Percentiles rank a stretch among this genome's conserved stretches.
These are phyloP conservation scores for Suhomyces tanzawaensis DNA, from an alignment of 805 yeast genomes.

Conservation along the genomic window DNA sequence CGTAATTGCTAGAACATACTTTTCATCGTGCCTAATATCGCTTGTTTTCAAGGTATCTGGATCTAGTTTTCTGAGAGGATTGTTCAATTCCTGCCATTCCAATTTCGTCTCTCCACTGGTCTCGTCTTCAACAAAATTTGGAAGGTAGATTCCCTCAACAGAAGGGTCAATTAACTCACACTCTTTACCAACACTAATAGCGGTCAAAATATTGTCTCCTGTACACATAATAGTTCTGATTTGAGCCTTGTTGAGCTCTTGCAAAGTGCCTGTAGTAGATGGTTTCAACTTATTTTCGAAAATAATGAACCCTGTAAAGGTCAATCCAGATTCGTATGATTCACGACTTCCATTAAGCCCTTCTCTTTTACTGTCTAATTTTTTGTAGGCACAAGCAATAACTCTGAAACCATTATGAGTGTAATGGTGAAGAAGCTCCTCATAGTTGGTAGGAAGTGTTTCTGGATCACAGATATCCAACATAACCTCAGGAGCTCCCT, in stretches of 20 bases:
- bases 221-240: constrained; percentile 94
- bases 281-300: constrained; percentile 88
- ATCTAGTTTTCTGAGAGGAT: constrained; percentile 58
- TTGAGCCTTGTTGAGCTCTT: constrained; percentile 60
- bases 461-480: constrained; percentile 68
- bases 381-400: constrained; percentile 85
- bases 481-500: constrained; percentile 98
- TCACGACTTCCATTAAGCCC: constrained; percentile 43
- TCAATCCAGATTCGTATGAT: constrained; percentile 64
- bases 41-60: constrained; percentile 56
- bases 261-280: constrained; percentile 60
- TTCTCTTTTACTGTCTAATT: constrained; percentile 18
- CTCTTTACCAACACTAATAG: constrained; percentile 87
- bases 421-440: constrained; percentile 71
- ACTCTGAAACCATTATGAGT: constrained; percentile 95
- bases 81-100: constrained; percentile 68
- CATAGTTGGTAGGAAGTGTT: constrained; percentile 71
- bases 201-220: constrained; percentile 94
- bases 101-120: constrained; percentile 37
- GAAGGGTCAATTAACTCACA: constrained; percentile 60
- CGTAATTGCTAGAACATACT: constrained; percentile 77
- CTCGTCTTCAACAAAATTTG: constrained; percentile 48
- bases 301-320: constrained; percentile 82
- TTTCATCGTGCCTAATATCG: constrained; percentile 26
- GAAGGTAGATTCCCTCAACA: constrained; percentile 45